Base-by-base conservation (phyloP, 192 early-diverging fungal genomes). In the Rhizophlyctis rosea region DNA sequence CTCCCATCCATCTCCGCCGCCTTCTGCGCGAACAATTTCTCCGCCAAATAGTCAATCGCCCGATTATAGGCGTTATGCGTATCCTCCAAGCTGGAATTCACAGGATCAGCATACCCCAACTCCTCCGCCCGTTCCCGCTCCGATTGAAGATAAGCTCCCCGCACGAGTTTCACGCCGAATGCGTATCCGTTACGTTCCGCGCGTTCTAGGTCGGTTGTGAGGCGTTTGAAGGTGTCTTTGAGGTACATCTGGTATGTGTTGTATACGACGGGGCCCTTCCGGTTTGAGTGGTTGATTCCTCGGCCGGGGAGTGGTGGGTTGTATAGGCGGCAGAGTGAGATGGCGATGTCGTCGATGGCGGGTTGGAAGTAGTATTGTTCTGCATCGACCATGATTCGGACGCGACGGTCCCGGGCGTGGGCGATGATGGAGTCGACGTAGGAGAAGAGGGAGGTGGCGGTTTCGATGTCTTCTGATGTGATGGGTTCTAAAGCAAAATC, bases 191-290 rank as follows among this genome's bases (percentile, higher is more conserved):
- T 76, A 47, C 90, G 80, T 57, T 81, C 59, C 21, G 91, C 82
- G 11, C 81, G 74, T 62, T 78, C 83, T 36, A 81, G 70, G 73
- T 96, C 91, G 57, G 70, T 65, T 24, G 72, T 59, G 61, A 98
- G 73, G 54, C 87, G 82, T 52, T 64, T 64, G 34, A 76, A 64
- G 2, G 86, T 78, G 59, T 82, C 84, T 63, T 84, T 84, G 39
- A 90, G 81, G 75, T 98, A 98, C 91, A 95, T 93, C 80, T 98
- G 96, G 73, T 91, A 92, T 5, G 95, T 98, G 79, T 95, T 96
- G 84, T 85, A 96, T 36, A 96, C 78, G 21, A 92, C 76, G 4
- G 91, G 89, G 11, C 67, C 71, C 2, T 48, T 61, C 24, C 27
- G 5, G 18, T 32, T 51, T 16, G 56, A 34, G 35, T 47, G 27